Conservation (phyloP, 1,139 yeast species). For the Blastobotrys petasosporus region DNA sequence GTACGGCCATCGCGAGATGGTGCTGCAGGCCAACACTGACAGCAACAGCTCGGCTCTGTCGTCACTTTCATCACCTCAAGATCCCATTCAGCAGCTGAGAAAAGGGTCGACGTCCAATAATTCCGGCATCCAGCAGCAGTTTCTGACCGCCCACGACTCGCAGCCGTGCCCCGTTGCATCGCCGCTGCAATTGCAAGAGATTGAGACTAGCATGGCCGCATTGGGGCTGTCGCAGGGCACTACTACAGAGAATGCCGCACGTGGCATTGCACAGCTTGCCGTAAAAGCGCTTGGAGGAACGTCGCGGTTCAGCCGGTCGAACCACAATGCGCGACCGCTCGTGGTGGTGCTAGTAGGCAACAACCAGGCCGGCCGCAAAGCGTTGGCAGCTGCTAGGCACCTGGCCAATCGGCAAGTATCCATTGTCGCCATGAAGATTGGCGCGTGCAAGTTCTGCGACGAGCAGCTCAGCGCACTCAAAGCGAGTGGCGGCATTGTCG, state of each 20-base stretch:
- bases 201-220: constrained; percentile 52
- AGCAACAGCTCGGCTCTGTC: neutral
- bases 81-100: constrained; percentile 6
- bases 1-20: constrained; percentile 71
- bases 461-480: constrained; percentile 52
- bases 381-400: constrained; percentile 76
- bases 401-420: constrained; percentile 68
- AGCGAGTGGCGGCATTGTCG: constrained; percentile 48
- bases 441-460: constrained; percentile 26
- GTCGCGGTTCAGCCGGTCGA: constrained; percentile 50
- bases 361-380: constrained; percentile 67
- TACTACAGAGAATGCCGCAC: constrained; percentile 65
- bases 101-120: constrained; percentile 6
- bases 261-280: constrained; percentile 57
- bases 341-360: constrained; percentile 68
- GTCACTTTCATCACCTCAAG: neutral
- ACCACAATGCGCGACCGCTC: constrained; percentile 75
- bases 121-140: constrained; percentile 1
- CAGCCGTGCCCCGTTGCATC: constrained; percentile 53
- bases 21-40: constrained; percentile 40
- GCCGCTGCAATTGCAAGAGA: constrained; percentile 76
- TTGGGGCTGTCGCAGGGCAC: constrained; percentile 47
- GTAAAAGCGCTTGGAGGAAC: constrained; percentile 64
- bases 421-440: constrained; percentile 52
- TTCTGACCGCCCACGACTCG: constrained; percentile 15